These are phyloP conservation scores for Acacia crassicarpa DNA, from an alignment of 306 rosid genomes.

Conservation along the genomic window DNA sequence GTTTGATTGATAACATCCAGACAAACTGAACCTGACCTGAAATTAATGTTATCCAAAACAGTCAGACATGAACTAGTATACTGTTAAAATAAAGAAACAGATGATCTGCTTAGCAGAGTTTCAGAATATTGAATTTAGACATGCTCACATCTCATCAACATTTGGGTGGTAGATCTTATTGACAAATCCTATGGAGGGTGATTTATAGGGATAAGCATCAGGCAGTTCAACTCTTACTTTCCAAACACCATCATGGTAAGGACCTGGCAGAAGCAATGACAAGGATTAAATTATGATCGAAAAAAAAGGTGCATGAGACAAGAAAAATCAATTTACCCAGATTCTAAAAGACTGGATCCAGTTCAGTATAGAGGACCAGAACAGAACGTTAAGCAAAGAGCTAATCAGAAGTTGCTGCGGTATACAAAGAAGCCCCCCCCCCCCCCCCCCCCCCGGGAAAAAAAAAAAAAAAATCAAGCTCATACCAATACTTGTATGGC, in stretches of 20 bases:
- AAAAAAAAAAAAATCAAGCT: conserved; percentile 3
- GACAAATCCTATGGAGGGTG: conserved; percentile 55
- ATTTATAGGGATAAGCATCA: conserved; percentile 56
- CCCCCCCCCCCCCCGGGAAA: too few relatives aligned
- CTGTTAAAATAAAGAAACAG: not conserved
- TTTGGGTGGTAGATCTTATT: conserved; percentile 58
- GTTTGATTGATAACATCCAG: conserved; percentile 57
- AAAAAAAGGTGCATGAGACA: not conserved
- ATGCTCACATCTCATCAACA: conserved; percentile 56
- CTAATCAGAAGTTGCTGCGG: conserved; percentile 11
- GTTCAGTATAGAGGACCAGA: conserved; percentile 1
- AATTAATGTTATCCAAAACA: conserved; percentile 8
- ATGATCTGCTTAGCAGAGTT: conserved; percentile 4
- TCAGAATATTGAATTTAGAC: not conserved
- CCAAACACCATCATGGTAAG: conserved; percentile 54
- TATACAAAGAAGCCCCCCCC: not conserved
- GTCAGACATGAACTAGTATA: not conserved
- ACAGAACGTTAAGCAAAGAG: conserved; percentile 26
- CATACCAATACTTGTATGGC: not conserved
- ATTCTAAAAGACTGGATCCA: not conserved
- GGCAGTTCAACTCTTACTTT: conserved; percentile 54
- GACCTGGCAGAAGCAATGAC: conserved; percentile 47
- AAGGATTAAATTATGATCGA: conserved; percentile 24
- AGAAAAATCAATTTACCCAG: not conserved
- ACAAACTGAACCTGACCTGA: conserved; percentile 58